A percentile compares a stretch with the other conserved stretches of the same genome.
Conservation (phyloP, 805 yeast species). For the Pichia scutulata region DNA sequence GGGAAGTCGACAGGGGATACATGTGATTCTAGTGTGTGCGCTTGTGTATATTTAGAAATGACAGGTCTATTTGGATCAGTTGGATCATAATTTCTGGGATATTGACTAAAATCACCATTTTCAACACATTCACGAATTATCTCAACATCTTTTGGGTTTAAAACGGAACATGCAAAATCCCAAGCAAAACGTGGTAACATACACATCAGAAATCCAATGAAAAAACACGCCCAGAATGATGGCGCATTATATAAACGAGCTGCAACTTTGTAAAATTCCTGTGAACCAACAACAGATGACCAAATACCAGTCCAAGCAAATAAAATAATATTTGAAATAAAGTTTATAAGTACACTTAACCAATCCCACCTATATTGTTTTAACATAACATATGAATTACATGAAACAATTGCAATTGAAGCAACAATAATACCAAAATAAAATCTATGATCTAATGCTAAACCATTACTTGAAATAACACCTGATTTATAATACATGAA, state of each 20-base stretch:
- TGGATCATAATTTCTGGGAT: constrained; percentile 67
- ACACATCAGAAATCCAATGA: constrained; percentile 57
- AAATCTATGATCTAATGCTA: constrained; percentile 61
- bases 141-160: constrained; percentile 60
- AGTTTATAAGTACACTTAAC: constrained; percentile 49
- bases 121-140: constrained; percentile 64
- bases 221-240: constrained; percentile 59
- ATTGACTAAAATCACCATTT: constrained; percentile 59
- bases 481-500: constrained; percentile 38
- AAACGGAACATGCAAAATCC: constrained; percentile 47
- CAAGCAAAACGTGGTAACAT: constrained; percentile 59
- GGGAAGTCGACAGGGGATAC: constrained; percentile 12
- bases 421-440: constrained; percentile 65
- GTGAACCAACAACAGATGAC: constrained; percentile 46
- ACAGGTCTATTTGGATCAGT: constrained; percentile 63
- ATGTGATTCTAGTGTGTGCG: constrained; percentile 25
- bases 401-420: constrained; percentile 56
- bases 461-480: constrained; percentile 36
- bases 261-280: constrained; percentile 62
- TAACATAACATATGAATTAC: constrained; percentile 56
- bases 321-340: constrained; percentile 50
- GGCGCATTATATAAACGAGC: constrained; percentile 54
- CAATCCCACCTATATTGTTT: constrained; percentile 82
- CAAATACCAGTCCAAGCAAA: constrained; percentile 79
- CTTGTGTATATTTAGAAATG: constrained; percentile 38